Base-by-base conservation (phyloP, 2,329 filamentous ascomycete genomes). In the Arthrocladium fulminans region DNA sequence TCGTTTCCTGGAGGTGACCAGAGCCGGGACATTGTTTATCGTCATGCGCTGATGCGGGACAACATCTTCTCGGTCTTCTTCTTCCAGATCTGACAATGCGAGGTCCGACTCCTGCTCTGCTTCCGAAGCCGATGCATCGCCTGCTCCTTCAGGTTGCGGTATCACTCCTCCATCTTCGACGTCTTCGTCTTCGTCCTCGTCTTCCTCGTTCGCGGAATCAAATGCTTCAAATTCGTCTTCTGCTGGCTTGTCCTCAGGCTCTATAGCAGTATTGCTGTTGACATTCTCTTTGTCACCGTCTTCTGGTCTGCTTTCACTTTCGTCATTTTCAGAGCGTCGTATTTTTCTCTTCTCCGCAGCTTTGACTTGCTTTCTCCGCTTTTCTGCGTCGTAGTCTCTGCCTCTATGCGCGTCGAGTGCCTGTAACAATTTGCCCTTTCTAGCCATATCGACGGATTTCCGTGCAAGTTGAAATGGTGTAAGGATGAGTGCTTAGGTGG, bases 11-110 rank as follows among this genome's bases (percentile, higher is more conserved):
- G 88, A 81, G 57, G 86, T 75, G 56, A 80, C 79, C 45, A 98
- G 85, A 27, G 90, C 92, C 56, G 86, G 75, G 47, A 86, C 89
- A 73, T 98, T 98, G 77, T 98, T 96, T 72, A 97, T 97, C 46
- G 89, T 96, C 57, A 96, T 82, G 60, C 88, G 86, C 65, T 92
- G 88, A 70, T 94, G 86, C 13, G 88, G 87, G 53, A 94, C 80
- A 34, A 95, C 78, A 62, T 95, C 89, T 67, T 86, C 86, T 60
- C 80, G 84, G 60, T 94, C 88, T 54, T 86, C 85, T 17, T 86
- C 87, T 47, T 85, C 75, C 35, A 84, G 81, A 60, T 96, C 89
- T 25, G 88, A 94, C 55, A 95, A 79, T 3, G 89, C 84, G 38
- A 96, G 88, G 56, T 94, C 88, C 57, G 92, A 87, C 38, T 90